phyloP scores from a whole-genome alignment of 108 stramenopile species.

The Pseudonitzschia multistriata region DNA sequence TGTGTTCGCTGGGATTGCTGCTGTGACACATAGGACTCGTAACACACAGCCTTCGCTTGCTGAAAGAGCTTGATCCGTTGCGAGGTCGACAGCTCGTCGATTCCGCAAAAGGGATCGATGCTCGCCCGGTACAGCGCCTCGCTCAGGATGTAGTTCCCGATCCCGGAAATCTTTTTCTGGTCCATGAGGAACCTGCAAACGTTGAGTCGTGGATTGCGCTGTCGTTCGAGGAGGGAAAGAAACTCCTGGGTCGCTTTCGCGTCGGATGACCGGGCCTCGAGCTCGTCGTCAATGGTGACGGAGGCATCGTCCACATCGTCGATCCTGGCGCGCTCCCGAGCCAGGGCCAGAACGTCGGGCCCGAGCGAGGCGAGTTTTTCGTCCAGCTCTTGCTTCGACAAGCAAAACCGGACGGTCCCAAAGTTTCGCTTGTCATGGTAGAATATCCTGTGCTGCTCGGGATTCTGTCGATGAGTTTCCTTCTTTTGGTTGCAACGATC shows the following conservation, averaged over 20 bases:
- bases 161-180: conserved; percentile 55
- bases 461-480: conserved; percentile 26
- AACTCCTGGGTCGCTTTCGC: not conserved
- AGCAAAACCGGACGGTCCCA: conserved; percentile 72
- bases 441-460: conserved; percentile 26
- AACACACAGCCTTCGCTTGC: conserved; percentile 47
- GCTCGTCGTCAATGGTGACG: conserved; percentile 51
- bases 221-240: conserved; percentile 33
- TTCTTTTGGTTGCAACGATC: conserved; percentile 6
- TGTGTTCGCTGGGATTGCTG: conserved; percentile 2
- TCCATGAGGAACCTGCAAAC: conserved; percentile 88
- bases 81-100: conserved; percentile 55
- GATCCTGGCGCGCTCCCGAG: not conserved
- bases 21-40: conserved; percentile 58
- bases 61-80: conserved; percentile 39
- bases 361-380: conserved; percentile 70
- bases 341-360: conserved; percentile 60
- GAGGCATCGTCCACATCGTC: not conserved
- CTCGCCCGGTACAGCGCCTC: conserved; percentile 71
- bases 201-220: conserved; percentile 45
- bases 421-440: conserved; percentile 80
- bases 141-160: conserved; percentile 82
- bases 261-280: conserved; percentile 21
- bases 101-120: conserved; percentile 73
- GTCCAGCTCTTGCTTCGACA: conserved; percentile 56